Evolutionary conservation across 441 rosid species (phyloP), one percentile per base, ranked within the genome.

Genomic region (Francoa sonchifolia): DNA sequence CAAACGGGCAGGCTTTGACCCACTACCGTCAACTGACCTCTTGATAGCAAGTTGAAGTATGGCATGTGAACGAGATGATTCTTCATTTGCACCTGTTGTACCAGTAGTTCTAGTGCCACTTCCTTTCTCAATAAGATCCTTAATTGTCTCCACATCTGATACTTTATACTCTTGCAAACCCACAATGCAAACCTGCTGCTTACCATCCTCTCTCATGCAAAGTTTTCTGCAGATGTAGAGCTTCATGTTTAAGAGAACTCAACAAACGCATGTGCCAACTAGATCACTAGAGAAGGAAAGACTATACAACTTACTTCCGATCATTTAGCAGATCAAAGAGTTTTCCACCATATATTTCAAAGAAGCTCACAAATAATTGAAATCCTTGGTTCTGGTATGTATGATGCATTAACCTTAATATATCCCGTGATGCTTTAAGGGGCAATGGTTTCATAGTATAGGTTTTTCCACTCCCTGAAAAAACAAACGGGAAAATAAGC

Each of bases 41-140:
- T 90, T 90, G 56, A 90, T 68, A 25, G 82, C 95, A 61, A 86
- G 96, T 73, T 86, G 99, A 60, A 90, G 84, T 47, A 90, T 90
- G 45, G 99, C 99, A 76, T 90, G 99, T 20, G 99, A 90, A 60
- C 99, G 89, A 23, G 99, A 90, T 40, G 99, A 90, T 67, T 90
- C 99, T 68, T 90, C 99, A 67, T 90, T 90, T 52, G 99, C 99
- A 52, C 99, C 99, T 2, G 99, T 90, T 31, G 93, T 79, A 44
- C 95, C 96, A 18, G 83, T 90, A 66, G 93, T 86, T 63, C 96
- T 80, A 12, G 87, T 63, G 53, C 77, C 68, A 67, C 39, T 90
- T 44, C 99, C 96, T 73, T 53, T 90, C 77, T 90, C 99, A 39
- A 90, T 86, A 32, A 86, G 85, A 44, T 86, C 95, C 57, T 78